Percentiles rank a stretch among this genome's conserved stretches.
Conservation (phyloP, 2,329 filamentous ascomycete species). For the Grosmannia penicillata region DNA sequence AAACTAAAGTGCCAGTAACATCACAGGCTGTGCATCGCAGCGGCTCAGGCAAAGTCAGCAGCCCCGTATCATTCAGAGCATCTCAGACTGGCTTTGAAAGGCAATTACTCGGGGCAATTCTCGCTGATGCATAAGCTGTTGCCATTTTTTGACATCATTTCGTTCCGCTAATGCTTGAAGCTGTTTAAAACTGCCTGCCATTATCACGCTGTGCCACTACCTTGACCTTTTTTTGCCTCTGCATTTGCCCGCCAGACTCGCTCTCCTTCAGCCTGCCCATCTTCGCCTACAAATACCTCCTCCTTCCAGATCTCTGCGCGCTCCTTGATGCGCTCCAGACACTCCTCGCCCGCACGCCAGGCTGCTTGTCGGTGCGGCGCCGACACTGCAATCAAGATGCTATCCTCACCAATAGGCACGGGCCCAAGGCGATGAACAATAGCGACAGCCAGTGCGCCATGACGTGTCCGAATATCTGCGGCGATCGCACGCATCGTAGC, state of each 20-base stretch:
- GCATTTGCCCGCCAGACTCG: conserved; percentile 80
- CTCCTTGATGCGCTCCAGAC: conserved; percentile 72
- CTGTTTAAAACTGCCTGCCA: too few species aligned
- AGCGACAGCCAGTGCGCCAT: conserved; percentile 56
- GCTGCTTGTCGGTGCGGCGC: conserved; percentile 70
- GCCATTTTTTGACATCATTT: too few species aligned
- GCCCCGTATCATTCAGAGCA: too few species aligned
- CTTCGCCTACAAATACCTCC: conserved; percentile 59
- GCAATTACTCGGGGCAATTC: too few species aligned
- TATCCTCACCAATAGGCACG: conserved; percentile 85
- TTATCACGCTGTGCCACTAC: too few species aligned
- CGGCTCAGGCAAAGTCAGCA: too few species aligned
- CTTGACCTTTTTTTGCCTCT: conserved; percentile 35
- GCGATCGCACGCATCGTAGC: conserved; percentile 54
- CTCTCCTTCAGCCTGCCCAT: conserved; percentile 30
- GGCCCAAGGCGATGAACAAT: conserved; percentile 74
- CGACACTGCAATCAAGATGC: conserved; percentile 77
- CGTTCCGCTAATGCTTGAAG: too few species aligned
- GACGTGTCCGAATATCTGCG: conserved; percentile 36
- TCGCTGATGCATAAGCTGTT: too few species aligned
- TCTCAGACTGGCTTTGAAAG: too few species aligned
- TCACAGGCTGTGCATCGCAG: too few species aligned
- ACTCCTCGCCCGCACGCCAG: conserved; percentile 80
- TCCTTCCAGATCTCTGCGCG: conserved; percentile 91
- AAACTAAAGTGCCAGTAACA: too few species aligned